Evolutionary conservation across 306 rosid genomes (phyloP).

Genomic region (Dalbergia cultrata): DNA sequence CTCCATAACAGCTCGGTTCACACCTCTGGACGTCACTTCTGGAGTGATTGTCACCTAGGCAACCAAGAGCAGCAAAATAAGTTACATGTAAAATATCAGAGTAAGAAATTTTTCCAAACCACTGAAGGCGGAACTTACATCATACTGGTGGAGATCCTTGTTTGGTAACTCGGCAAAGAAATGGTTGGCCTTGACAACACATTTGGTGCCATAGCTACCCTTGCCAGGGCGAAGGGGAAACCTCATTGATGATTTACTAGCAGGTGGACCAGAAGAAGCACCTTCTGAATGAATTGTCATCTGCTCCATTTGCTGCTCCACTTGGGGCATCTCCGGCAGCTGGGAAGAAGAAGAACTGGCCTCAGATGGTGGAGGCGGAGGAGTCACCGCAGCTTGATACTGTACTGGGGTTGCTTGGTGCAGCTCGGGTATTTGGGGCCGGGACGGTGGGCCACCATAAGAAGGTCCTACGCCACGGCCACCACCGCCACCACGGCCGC

Average conservation of each 20-base stretch:
- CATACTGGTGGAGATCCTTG: slow-evolving; percentile 95
- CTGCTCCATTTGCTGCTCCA: slow-evolving; percentile 54
- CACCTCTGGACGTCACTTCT: slow-evolving; percentile 84
- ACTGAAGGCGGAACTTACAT: slow-evolving; percentile 63
- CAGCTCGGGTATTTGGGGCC: slow-evolving; percentile 91
- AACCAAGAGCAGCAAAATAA: slow-evolving; percentile 19
- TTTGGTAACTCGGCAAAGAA: slow-evolving; percentile 92
- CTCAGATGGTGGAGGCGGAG: slow-evolving; percentile 62
- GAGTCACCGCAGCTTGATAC: slow-evolving; percentile 65
- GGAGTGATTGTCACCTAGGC: slow-evolving; percentile 89
- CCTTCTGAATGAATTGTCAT: slow-evolving; percentile 56
- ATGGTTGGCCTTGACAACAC: slow-evolving; percentile 90
- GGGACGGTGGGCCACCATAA: slow-evolving; percentile 71
- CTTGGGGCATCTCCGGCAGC: slow-evolving; percentile 51
- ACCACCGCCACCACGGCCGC: slow-evolving; percentile 60
- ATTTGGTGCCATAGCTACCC: slow-evolving; percentile 72
- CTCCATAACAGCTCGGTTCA: slow-evolving; percentile 91
- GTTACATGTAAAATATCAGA: neutral
- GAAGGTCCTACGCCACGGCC: slow-evolving; percentile 70
- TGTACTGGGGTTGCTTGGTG: slow-evolving; percentile 94
- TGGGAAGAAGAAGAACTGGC: slow-evolving; percentile 75
- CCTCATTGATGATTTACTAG: slow-evolving; percentile 88
- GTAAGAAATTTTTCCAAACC: neutral
- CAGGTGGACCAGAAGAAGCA: slow-evolving; percentile 54
- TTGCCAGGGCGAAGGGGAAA: slow-evolving; percentile 96